A percentile compares a stretch with the other conserved stretches of the same genome.
Conservation (phyloP, 768 basidiomycete genomes). For the Coprinellus micaceus region DNA sequence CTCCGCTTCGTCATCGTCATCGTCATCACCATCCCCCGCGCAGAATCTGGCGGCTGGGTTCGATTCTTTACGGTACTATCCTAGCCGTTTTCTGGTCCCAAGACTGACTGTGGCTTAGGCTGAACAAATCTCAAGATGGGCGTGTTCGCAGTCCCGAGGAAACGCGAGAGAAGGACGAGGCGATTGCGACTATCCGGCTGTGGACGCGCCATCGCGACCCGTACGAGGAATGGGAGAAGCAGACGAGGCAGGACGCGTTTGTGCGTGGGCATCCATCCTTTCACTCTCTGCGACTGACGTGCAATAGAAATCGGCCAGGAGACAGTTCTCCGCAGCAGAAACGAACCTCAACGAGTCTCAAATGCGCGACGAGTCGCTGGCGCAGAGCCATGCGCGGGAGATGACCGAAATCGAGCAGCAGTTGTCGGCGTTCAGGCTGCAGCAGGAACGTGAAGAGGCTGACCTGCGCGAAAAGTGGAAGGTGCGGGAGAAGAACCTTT, state of each 20-base stretch:
- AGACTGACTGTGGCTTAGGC: neutral
- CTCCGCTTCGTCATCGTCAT: constrained; percentile 6
- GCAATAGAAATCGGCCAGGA: constrained; percentile 42
- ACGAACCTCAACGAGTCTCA: constrained; percentile 39
- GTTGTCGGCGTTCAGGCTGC: constrained; percentile 40
- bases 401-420: constrained; percentile 46
- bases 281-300: neutral
- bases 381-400: constrained; percentile 45
- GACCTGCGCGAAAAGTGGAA: constrained; percentile 44
- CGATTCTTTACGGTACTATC: neutral
- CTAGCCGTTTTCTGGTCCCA: neutral
- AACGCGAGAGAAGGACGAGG: constrained; percentile 43
- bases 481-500: constrained; percentile 49
- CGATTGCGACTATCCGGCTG: constrained; percentile 48
- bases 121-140: neutral
- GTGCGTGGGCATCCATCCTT: constrained; percentile 28
- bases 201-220: constrained; percentile 51
- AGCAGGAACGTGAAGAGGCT: constrained; percentile 45
- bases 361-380: constrained; percentile 33
- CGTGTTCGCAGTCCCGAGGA: constrained; percentile 33
- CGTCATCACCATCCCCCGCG: neutral
- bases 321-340: constrained; percentile 33
- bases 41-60: neutral
- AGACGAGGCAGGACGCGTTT: constrained; percentile 48
- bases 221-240: constrained; percentile 56